phyloP scores from a whole-genome alignment of 257 asterid species.

The Rauvolfia tetraphylla region DNA sequence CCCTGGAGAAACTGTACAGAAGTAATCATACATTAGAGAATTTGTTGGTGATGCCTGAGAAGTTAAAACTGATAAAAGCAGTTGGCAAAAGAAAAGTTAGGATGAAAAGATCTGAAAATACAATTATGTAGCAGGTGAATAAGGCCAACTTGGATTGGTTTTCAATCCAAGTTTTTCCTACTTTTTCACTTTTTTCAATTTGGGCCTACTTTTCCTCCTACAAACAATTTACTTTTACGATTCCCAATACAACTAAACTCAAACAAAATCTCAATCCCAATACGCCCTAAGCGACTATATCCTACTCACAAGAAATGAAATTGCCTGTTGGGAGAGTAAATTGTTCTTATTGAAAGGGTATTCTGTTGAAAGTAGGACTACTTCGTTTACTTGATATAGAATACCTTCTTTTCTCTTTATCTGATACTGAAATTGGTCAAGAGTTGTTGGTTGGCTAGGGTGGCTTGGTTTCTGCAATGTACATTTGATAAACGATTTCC shows the following conservation, averaged over 20 bases:
- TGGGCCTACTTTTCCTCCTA: no score
- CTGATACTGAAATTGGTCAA: background rate
- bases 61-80: background rate
- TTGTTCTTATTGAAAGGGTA: background rate
- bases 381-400: background rate
- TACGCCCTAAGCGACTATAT: background rate
- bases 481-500: background rate
- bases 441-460: background rate
- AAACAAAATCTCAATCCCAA: no score
- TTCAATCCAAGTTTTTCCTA: no score
- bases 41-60: background rate
- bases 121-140: background rate
- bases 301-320: background rate
- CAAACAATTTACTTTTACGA: no score
- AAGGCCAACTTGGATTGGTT: no score
- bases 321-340: background rate
- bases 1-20: background rate
- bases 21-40: background rate
- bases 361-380: slow-evolving; percentile 5
- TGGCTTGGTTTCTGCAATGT: background rate
- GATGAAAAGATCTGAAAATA: background rate
- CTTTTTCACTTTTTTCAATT: no score
- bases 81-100: background rate
- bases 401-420: background rate
- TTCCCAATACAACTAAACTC: no score